A percentile compares a stretch with the other conserved stretches of the same genome.
These are phyloP conservation scores for Jatropha curcas DNA, from an alignment of 345 rosid genomes.

Conservation along the genomic window DNA sequence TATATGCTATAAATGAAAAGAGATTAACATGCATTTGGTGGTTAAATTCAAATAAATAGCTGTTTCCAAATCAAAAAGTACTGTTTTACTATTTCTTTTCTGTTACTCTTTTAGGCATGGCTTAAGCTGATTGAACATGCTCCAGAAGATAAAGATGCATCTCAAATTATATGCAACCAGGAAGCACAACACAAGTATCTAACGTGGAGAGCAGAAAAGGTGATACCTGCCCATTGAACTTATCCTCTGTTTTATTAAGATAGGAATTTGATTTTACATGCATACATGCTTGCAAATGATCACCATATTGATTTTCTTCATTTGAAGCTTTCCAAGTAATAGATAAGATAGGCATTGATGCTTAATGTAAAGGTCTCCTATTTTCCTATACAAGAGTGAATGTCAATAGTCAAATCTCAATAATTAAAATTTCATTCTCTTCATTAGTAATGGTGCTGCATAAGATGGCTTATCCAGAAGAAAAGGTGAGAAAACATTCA, in stretches of 20 bases:
- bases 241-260: constrained; percentile 2
- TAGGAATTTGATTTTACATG: background rate
- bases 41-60: background rate
- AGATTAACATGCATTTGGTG: background rate
- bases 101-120: constrained; percentile 53
- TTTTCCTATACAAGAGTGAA: background rate
- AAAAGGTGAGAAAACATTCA: no score
- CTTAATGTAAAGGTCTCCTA: no score
- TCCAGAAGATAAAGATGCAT: constrained; percentile 39
- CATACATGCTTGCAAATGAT: constrained; percentile 5
- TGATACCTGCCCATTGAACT: constrained; percentile 12
- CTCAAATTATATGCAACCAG: constrained; percentile 37
- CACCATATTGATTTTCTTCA: background rate
- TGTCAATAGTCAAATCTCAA: background rate
- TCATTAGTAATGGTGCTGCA: no score
- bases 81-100: background rate
- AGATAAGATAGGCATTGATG: background rate
- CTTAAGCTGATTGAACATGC: constrained; percentile 51
- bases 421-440: background rate
- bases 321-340: background rate
- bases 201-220: constrained; percentile 78
- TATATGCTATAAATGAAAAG: background rate
- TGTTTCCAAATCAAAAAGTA: background rate
- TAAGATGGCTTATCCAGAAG: background rate
- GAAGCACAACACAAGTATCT: constrained; percentile 72